Base-by-base conservation (phyloP, 768 basidiomycete genomes). In the Russula earlei region DNA sequence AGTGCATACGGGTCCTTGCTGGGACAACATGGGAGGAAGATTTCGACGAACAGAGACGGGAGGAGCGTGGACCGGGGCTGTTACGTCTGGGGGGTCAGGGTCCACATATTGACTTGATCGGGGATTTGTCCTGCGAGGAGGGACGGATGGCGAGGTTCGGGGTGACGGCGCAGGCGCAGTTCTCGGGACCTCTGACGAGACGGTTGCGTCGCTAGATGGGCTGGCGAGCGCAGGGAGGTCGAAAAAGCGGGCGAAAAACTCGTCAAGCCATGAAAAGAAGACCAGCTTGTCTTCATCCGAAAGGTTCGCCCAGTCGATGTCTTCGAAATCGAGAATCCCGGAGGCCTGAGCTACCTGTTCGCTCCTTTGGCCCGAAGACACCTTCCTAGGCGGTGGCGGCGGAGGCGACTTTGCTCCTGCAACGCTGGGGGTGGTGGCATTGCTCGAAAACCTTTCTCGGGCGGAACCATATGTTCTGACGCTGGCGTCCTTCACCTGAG, bases 181-280 rank as follows among this genome's bases (percentile, higher is more conserved):
- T 14, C n/a, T 34, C 9, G 20, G 12, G 4, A 11, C 8, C 1
- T 52, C 38, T 2, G 55, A 46, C 0, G 50, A 36, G 10, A 41
- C 43, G 2, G 58, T 24, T 9, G 43, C 52, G 25, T n/a, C n/a
- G 55, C 4, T 1, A n/a, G 19, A 15, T 54, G 40, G 0, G 25
- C 22, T 5, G 56, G 55, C 3, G 56, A 49, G 5, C 56, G 48
- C 7, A 68, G 36, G 66, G 10, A 12, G 25, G 22, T 67, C 62
- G 20, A 74, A 67, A 47, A 71, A 71, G 33, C 75, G 73, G 15
- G 78, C 75, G 63, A 91, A 91, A 69, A 83, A 90, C 63, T 89
- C 87, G 65, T 91, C 87, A 20, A 91, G 72, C 87, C 87, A 90
- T 56, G 69, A 69, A 67, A 90, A 91, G 65, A 91, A 85, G 24